Evolutionary conservation across 805 yeast genomes (phyloP), one percentile per base, ranked within the genome.

Genomic region (Saccharomycopsis schoenii): DNA sequence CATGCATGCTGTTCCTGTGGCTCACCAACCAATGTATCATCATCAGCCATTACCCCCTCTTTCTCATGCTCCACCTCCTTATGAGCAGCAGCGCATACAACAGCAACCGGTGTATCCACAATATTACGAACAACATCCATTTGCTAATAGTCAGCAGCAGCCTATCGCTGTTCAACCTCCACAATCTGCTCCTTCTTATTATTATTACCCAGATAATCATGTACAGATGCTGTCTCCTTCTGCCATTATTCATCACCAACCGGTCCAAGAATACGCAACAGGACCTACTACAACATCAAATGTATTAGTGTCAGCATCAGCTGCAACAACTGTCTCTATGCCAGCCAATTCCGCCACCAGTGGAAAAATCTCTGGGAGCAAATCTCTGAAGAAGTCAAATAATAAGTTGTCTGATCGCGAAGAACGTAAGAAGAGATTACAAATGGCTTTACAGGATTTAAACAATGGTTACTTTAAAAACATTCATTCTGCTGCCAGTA

Each of bases 401-500:
- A 12, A 24, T 10, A 47, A 47, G 34, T 25, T 47, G 52, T 19
- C 4, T 11, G 25, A 21, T 24, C 52, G 52, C 24, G 61, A 61
- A 29, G 64, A 63, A 11, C 57, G 62, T 25, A 63, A 58, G 37
- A 56, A 58, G 17, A 56, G 63, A 42, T 60, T 63, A 11, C 59
- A 63, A 40, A 15, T 51, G 34, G 65, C 65, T 15, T 21, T 61
- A 9, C 58, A 59, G 4, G 62, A 56, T 36, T 43, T 63, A 4
- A 58, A 63, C 24, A 59, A 61, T 39, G 63, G 63, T 17, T 42
- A 29, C 6, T 63, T 51, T 40, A 63, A 60, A 29, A 63, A 63
- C 56, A 63, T 63, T 40, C 65, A 63, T 47, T 58, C 61, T 15
- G 65, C 65, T 29, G 65, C 65, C 21, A 61, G 63, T 17, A 58